Conservation (phyloP, 768 basidiomycete species). For the Lactarius vividus region DNA sequence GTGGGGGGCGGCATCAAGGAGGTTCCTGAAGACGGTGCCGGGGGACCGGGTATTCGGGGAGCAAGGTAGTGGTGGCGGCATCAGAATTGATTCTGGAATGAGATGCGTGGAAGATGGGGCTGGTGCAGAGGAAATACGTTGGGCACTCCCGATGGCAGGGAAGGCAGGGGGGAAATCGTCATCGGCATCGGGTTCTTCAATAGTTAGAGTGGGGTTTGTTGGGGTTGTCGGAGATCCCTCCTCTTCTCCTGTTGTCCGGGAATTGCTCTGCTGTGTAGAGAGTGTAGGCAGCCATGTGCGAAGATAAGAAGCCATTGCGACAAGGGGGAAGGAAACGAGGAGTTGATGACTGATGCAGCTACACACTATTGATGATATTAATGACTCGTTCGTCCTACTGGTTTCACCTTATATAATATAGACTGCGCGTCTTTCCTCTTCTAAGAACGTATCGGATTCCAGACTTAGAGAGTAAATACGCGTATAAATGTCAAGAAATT, state of each 20-base stretch:
- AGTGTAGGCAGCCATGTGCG: slow-evolving; percentile 25
- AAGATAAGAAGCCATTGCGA: slow-evolving; percentile 24
- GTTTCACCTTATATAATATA: background rate
- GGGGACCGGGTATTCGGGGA: slow-evolving; percentile 31
- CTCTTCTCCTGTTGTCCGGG: slow-evolving; percentile 28
- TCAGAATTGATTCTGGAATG: slow-evolving; percentile 17
- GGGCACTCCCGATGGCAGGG: slow-evolving; percentile 68
- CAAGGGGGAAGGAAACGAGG: background rate
- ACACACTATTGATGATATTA: no score
- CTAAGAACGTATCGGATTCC: background rate
- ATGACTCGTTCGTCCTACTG: background rate
- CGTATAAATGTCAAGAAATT: no score
- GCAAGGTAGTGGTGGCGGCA: slow-evolving; percentile 42
- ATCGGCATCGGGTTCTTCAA: slow-evolving; percentile 39
- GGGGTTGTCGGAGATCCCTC: slow-evolving; percentile 40
- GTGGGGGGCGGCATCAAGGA: slow-evolving; percentile 56
- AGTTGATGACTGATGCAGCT: slow-evolving; percentile 1
- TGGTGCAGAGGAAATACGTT: slow-evolving; percentile 44
- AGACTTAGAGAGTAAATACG: no score
- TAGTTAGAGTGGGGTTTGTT: slow-evolving; percentile 41
- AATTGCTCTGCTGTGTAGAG: background rate
- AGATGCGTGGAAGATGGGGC: slow-evolving; percentile 30
- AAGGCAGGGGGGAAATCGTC: slow-evolving; percentile 71
- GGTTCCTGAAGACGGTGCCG: slow-evolving; percentile 34
- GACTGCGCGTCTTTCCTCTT: background rate